Evolutionary conservation across 2,329 filamentous ascomycete species (phyloP).

Genomic region (Pestalotiopsis sp.): DNA sequence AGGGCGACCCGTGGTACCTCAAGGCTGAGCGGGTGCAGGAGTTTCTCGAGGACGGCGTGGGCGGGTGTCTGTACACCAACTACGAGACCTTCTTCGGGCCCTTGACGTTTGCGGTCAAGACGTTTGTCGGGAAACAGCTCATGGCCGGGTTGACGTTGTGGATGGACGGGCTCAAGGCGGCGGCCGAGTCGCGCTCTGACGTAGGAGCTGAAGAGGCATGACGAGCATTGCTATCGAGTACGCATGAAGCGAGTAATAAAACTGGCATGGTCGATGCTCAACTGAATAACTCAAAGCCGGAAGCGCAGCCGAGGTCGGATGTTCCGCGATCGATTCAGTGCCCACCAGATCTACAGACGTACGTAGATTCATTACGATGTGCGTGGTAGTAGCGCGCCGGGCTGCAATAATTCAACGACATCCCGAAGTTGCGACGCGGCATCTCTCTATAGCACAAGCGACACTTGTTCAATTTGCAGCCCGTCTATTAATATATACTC

Average conservation of each 20-base stretch:
- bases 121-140: constrained; percentile 34
- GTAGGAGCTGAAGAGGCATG: neutral
- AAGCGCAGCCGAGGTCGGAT: no score
- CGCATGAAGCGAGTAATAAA: neutral
- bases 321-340: no score
- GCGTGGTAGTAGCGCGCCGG: no score
- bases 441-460: no score
- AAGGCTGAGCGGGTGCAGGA: constrained; percentile 46
- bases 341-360: no score
- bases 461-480: no score
- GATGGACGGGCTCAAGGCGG: constrained; percentile 40
- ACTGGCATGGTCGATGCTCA: no score
- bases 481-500: neutral
- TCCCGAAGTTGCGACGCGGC: no score
- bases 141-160: constrained; percentile 39
- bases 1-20: constrained; percentile 35
- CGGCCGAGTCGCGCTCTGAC: constrained; percentile 23
- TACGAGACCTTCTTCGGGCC: constrained; percentile 50
- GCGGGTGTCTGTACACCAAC: constrained; percentile 40
- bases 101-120: constrained; percentile 36
- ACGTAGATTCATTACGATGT: no score
- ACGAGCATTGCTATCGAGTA: neutral
- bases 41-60: constrained; percentile 34
- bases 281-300: no score
- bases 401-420: no score